Evolutionary conservation across 495 filamentous ascomycete genomes (phyloP).

Genomic region (Neurospora sp.): DNA sequence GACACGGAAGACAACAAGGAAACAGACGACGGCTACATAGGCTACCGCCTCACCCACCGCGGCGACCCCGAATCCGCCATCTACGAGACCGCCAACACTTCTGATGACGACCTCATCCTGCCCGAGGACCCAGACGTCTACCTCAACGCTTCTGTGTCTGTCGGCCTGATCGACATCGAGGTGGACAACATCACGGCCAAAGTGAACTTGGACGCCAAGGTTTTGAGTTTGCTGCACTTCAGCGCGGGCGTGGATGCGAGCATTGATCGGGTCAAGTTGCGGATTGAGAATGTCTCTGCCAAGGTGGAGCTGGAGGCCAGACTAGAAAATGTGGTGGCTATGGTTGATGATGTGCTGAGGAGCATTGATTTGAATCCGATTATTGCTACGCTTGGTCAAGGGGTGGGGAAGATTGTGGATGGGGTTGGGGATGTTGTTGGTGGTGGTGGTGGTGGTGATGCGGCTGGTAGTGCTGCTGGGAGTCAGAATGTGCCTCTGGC

Average conservation of each 20-base stretch:
- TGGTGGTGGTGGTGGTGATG: not conserved
- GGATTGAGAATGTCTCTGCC: slow-evolving; percentile 46
- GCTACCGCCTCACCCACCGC: slow-evolving; percentile 40
- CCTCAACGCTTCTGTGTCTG: slow-evolving; percentile 43
- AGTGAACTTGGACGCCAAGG: slow-evolving; percentile 48
- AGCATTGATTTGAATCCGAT: slow-evolving; percentile 50
- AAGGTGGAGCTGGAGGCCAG: slow-evolving; percentile 47
- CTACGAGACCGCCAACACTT: slow-evolving; percentile 44
- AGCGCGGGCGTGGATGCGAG: slow-evolving; percentile 45
- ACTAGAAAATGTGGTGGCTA: slow-evolving; percentile 44
- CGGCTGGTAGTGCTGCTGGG: not conserved
- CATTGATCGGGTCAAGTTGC: slow-evolving; percentile 41
- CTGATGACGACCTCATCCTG: slow-evolving; percentile 25
- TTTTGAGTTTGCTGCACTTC: slow-evolving; percentile 44
- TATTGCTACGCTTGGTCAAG: slow-evolving; percentile 40
- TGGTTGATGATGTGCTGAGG: slow-evolving; percentile 42
- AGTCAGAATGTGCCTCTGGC: too few relatives aligned
- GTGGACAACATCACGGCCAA: slow-evolving; percentile 50
- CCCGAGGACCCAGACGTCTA: slow-evolving; percentile 42
- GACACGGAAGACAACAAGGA: not conserved
- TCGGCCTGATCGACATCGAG: slow-evolving; percentile 41
- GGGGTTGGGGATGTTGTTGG: slow-evolving; percentile 22
- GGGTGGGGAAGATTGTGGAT: slow-evolving; percentile 38
- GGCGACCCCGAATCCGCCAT: slow-evolving; percentile 37
- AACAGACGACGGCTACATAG: slow-evolving; percentile 36